phyloP scores from a whole-genome alignment of 371 early-diverging fungal species.

The Mortierella sp. region DNA sequence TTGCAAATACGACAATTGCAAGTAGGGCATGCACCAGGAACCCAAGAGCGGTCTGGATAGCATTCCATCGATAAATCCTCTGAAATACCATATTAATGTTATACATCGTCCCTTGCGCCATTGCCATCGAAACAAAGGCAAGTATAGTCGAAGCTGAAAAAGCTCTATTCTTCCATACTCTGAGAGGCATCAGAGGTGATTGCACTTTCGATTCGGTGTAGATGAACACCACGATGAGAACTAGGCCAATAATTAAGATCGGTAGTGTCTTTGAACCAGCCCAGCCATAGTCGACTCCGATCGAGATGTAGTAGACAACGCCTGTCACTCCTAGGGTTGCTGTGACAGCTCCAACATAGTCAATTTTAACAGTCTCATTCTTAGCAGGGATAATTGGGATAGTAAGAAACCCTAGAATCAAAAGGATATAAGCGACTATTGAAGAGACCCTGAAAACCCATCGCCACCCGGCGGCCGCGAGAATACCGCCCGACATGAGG shows the following conservation, averaged over 20 bases:
- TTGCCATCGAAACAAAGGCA: constrained; percentile 28
- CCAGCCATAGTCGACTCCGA: constrained; percentile 38
- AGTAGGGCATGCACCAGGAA: constrained; percentile 41
- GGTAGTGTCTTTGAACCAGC: constrained; percentile 37
- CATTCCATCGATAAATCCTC: constrained; percentile 30
- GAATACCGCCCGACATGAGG: constrained; percentile 32
- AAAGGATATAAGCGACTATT: constrained; percentile 24
- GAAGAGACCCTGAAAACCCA: constrained; percentile 51
- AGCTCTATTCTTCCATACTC: constrained; percentile 30
- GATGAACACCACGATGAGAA: constrained; percentile 23
- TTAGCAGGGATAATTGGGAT: constrained; percentile 27
- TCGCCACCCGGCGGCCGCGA: constrained; percentile 22
- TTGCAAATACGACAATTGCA: constrained; percentile 22
- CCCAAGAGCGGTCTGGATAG: constrained; percentile 35
- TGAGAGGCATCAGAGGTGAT: constrained; percentile 36
- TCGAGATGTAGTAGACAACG: constrained; percentile 40
- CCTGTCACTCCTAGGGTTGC: constrained; percentile 29
- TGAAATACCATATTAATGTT: constrained; percentile 35
- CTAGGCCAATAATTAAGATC: constrained; percentile 15
- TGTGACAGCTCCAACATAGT: constrained; percentile 29
- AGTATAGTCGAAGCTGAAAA: constrained; percentile 18
- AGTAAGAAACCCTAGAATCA: constrained; percentile 16
- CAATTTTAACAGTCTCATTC: constrained; percentile 27
- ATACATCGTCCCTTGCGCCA: constrained; percentile 27
- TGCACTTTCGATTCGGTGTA: constrained; percentile 20